Base-by-base conservation (phyloP, 2,329 filamentous ascomycete genomes). In the Xylaria polymorpha region DNA sequence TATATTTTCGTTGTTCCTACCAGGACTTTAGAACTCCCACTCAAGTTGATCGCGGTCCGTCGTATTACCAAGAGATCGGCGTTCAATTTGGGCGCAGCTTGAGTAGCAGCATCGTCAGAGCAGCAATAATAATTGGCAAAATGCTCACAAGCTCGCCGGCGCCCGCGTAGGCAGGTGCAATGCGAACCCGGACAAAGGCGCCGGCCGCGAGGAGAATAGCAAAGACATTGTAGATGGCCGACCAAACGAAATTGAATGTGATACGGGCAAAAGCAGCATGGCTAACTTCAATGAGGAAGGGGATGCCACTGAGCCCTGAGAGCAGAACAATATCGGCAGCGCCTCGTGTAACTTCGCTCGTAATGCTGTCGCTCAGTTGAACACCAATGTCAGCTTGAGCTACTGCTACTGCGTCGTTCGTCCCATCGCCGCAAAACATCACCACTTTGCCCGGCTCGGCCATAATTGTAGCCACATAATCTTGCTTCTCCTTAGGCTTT, bases 341-440 rank as follows among this genome's bases (percentile, higher is more conserved):
- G 1, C 83, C 85, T 63, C 87, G 83, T 0, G 92, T 90, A 1
- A 94, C 83, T 66, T 94, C 91, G 1, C 85, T 88, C 4, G 84
- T 84, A 51, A 80, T 78, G 43, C 50, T 56, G 43, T 62, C 61
- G 67, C 86, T 86, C 77, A 95, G 87, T 72, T 93, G 90, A 0
- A 94, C 83, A 35, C 93, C 93, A 35, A 95, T 85, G 6, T 86
- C 86, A 1, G 93, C 91, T 75, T 90, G 87, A 0, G 91, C 88
- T 2, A 95, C 84, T 0, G 92, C 92, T 2, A 88, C 84, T 0
- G 92, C 91, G 75, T 95, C 92, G 77, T 95, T 95, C 15, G 91
- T 94, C 1, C 93, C 93, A 73, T 95, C 92, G 41, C 92, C 92
- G 60, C 87, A 86, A 78, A 95, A 94, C 6, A 94, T 79, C 20